Conservation (phyloP, 257 asterid species). For the Jaltomata sinuosa region DNA sequence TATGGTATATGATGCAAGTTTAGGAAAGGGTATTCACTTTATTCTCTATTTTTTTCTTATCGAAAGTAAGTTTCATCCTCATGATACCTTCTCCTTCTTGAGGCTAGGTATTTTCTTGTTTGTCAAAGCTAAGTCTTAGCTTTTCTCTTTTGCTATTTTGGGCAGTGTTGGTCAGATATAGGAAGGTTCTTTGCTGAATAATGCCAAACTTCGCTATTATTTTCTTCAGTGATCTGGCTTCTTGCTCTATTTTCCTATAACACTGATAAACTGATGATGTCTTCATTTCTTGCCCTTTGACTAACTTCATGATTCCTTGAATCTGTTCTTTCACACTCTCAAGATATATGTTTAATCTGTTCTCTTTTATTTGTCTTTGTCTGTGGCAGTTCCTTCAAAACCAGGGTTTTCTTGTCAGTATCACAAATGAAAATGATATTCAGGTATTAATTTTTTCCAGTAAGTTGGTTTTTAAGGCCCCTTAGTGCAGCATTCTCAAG, state of each 20-base stretch:
- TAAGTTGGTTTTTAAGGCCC: not conserved
- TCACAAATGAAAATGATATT: constrained; percentile 66
- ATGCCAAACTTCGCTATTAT: not conserved
- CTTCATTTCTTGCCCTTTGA: not conserved
- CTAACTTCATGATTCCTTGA: not conserved
- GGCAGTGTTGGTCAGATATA: not conserved
- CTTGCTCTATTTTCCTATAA: not conserved
- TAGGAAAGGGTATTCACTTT: not conserved
- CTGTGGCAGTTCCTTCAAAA: constrained; percentile 76
- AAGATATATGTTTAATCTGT: constrained; percentile 5
- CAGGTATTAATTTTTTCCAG: constrained; percentile 38
- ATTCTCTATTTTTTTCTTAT: not conserved
- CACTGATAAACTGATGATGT: not conserved
- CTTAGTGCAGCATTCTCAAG: not conserved
- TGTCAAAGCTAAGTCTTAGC: not conserved
- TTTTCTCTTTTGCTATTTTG: not conserved
- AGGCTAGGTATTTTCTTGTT: not conserved
- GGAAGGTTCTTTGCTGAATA: not conserved
- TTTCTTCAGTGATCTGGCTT: not conserved
- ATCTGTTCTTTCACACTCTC: not conserved
- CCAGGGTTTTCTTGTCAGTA: constrained; percentile 70
- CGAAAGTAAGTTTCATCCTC: not conserved
- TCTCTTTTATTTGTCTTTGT: constrained; percentile 5
- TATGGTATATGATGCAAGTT: not conserved
- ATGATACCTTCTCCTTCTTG: not conserved